Evolutionary conservation across 1,284 basidiomycete genomes (phyloP), one percentile per base, ranked within the genome.

Genomic region (Marasmius oreades): DNA sequence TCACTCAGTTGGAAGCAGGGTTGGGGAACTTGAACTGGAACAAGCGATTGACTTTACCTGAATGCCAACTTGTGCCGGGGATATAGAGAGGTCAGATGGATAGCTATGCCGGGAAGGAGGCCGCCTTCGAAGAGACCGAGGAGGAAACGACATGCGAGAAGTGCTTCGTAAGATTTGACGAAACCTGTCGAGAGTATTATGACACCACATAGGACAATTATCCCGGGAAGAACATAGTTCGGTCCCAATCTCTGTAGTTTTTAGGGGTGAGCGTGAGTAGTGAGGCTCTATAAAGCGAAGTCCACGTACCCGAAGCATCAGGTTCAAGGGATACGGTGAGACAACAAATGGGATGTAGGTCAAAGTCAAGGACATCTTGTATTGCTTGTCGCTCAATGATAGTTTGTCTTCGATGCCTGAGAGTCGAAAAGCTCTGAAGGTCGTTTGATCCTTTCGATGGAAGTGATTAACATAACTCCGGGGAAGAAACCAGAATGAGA

Each of bases 101-200:
- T 70, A 22, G 79, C 76, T 34, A 85, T 74, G 0, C 81, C 83
- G 12, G 85, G 84, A 55, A 84, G 79, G 16, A 86, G 74, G 33
- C 81, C 81, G 43, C 84, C 86, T 74, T 88, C 84, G 42, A 81
- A 62, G 14, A 86, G 64, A 4, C 86, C 86, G 14, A 88, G 70
- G 67, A 88, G 85, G 69, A 88, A 85, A 1, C 87, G 78, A 47
- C 80, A 81, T 1, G 73, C 78, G 8, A 87, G 70, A 0, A 90
- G 72, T 7, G 81, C 81, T 1, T 68, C 59, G 60, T 85, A 85
- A 24, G 66, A 74, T 23, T 67, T 71, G 2, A 88, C 81, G 5
- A 80, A 63, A 10, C 87, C 83, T 74, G 85, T 82, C 34, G 81
- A 67, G 1, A 79, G 73, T 1, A 77, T 76, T 6, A 81, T 75